Conservation (phyloP, 768 basidiomycete species). For the Amanita muscaria region DNA sequence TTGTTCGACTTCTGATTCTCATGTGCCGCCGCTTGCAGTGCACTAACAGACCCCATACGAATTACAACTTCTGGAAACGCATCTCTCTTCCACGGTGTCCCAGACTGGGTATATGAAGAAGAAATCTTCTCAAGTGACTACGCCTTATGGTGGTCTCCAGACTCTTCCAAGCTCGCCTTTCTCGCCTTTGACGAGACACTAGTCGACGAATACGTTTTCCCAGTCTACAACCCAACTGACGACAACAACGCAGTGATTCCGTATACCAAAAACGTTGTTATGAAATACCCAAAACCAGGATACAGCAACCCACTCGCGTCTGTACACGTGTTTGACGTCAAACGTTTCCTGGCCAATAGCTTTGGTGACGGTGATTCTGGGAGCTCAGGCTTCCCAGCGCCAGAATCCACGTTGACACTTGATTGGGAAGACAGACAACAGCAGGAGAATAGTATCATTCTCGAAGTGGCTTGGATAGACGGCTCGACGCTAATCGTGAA, state of each 20-base stretch:
- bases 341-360: constrained; percentile 34
- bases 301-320: constrained; percentile 83
- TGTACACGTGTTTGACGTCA: constrained; percentile 76
- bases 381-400: constrained; percentile 21
- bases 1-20: neutral
- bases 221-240: constrained; percentile 83
- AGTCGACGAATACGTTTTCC: constrained; percentile 81
- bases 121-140: constrained; percentile 69
- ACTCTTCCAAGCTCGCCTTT: constrained; percentile 69
- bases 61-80: constrained; percentile 77
- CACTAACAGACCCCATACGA: constrained; percentile 46
- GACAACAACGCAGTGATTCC: constrained; percentile 65
- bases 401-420: constrained; percentile 44
- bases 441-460: constrained; percentile 58
- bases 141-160: constrained; percentile 90
- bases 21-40: constrained; percentile 14
- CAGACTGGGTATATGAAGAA: constrained; percentile 97
- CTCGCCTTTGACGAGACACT: constrained; percentile 81
- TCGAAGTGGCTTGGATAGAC: constrained; percentile 85
- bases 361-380: constrained; percentile 14
- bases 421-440: constrained; percentile 58
- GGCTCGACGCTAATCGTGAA: constrained; percentile 67
- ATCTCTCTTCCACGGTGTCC: constrained; percentile 87
- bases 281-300: constrained; percentile 85
- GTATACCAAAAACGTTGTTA: constrained; percentile 65